Percentiles rank a stretch among this genome's conserved stretches.
Evolutionary conservation across 176 grass and related monocot species (phyloP).

Genomic region (Eleusine indica): DNA sequence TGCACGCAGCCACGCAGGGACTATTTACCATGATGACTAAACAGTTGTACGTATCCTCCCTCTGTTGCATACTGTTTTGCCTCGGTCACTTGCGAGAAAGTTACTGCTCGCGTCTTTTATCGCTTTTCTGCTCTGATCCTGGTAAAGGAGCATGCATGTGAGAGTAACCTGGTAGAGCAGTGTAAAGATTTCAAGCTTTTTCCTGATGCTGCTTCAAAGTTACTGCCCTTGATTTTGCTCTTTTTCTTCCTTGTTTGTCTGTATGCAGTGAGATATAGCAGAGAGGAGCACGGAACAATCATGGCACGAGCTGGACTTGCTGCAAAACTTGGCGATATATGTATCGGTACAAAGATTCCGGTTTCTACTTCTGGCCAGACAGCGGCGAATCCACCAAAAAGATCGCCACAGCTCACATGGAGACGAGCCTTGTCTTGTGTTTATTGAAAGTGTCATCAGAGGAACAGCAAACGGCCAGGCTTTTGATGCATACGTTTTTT

Average conservation of each 20-base stretch:
- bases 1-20: constrained; percentile 2
- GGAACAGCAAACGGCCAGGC: constrained; percentile 31
- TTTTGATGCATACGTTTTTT: background rate
- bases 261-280: background rate
- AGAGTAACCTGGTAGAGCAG: constrained; percentile 34
- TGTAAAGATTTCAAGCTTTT: constrained; percentile 25
- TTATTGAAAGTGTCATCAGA: constrained; percentile 20
- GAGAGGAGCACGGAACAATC: constrained; percentile 18
- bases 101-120: constrained; percentile 18
- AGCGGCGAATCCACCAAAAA: constrained; percentile 28
- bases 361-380: constrained; percentile 4
- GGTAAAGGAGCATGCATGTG: background rate
- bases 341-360: background rate
- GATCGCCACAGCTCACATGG: constrained; percentile 35
- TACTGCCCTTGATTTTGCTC: background rate
- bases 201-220: background rate
- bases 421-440: constrained; percentile 50
- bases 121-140: constrained; percentile 6
- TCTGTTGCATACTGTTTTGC: constrained; percentile 27
- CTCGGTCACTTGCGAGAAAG: constrained; percentile 36
- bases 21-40: constrained; percentile 52
- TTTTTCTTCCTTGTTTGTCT: background rate
- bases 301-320: background rate
- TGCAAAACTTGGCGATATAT: background rate
- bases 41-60: constrained; percentile 32